These are phyloP conservation scores for Pleurotus eryngii DNA, from an alignment of 768 basidiomycete species.

Conservation along the genomic window DNA sequence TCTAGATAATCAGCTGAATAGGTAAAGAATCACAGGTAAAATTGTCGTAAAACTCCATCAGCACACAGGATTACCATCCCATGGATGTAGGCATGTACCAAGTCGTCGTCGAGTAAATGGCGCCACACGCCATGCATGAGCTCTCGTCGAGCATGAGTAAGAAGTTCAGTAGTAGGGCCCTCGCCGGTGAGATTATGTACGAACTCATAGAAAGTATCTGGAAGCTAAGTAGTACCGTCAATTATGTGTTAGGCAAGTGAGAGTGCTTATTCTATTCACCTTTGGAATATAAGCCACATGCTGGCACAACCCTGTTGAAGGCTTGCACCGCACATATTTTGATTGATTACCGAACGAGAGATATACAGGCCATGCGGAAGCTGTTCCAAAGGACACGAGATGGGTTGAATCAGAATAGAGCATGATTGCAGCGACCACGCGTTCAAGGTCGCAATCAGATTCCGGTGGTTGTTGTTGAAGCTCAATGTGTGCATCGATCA, in stretches of 20 bases:
- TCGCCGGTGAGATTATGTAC: not conserved
- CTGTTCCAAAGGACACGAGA: slow-evolving; percentile 23
- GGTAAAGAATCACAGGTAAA: slow-evolving; percentile 20
- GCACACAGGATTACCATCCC: slow-evolving; percentile 20
- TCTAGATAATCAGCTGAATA: slow-evolving; percentile 28
- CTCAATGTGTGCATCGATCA: slow-evolving; percentile 7
- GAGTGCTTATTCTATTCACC: not conserved
- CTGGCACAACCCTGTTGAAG: slow-evolving; percentile 15
- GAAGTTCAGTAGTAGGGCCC: not conserved
- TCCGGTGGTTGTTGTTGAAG: slow-evolving; percentile 6
- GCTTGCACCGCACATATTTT: slow-evolving; percentile 27
- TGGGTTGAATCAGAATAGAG: slow-evolving; percentile 27
- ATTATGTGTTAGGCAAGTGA: too few relatives aligned
- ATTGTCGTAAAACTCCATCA: slow-evolving; percentile 15
- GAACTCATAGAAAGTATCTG: slow-evolving; percentile 10
- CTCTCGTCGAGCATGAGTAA: slow-evolving; percentile 12
- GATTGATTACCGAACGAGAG: slow-evolving; percentile 29
- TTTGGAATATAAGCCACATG: slow-evolving; percentile 30
- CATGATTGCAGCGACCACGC: slow-evolving; percentile 16
- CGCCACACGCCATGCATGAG: slow-evolving; percentile 24
- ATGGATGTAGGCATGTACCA: slow-evolving; percentile 18
- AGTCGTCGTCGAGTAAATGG: slow-evolving; percentile 19
- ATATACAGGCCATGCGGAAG: slow-evolving; percentile 32
- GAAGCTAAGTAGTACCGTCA: not conserved
- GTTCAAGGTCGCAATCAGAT: slow-evolving; percentile 11